phyloP scores from a whole-genome alignment of 257 asterid species.

The Gentiana straminea region DNA sequence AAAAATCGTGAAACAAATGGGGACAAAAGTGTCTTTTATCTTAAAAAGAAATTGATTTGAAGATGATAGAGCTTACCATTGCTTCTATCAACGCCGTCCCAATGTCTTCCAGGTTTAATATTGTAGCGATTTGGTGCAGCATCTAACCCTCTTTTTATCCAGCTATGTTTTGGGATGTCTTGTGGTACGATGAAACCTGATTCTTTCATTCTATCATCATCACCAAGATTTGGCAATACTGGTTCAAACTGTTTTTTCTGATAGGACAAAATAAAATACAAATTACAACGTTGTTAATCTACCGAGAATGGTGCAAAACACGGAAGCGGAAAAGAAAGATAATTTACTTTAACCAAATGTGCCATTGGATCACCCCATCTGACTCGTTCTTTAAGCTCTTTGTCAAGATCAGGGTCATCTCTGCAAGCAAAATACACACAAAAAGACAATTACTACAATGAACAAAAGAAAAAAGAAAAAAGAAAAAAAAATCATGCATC shows the following conservation, averaged over 20 bases:
- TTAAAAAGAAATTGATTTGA: not conserved
- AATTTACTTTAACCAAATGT: slow-evolving; percentile 61
- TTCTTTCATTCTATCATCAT: slow-evolving; percentile 64
- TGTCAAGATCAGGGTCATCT: slow-evolving; percentile 89
- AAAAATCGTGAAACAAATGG: not conserved
- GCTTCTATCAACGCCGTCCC: slow-evolving; percentile 96
- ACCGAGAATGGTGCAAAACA: too few relatives aligned
- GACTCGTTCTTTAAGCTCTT: slow-evolving; percentile 70
- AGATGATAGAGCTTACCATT: slow-evolving; percentile 32
- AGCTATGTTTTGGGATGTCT: slow-evolving; percentile 66
- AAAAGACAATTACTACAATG: slow-evolving; percentile 5
- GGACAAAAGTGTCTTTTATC: not conserved
- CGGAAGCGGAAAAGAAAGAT: not conserved
- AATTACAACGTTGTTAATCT: not conserved
- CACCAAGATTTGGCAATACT: slow-evolving; percentile 54
- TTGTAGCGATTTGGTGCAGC: slow-evolving; percentile 78
- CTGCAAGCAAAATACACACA: slow-evolving; percentile 22
- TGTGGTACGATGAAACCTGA: slow-evolving; percentile 86
- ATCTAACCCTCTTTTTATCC: slow-evolving; percentile 62
- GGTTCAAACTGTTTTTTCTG: slow-evolving; percentile 53
- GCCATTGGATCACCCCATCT: slow-evolving; percentile 99
- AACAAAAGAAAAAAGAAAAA: not conserved
- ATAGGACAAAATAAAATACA: slow-evolving; percentile 1
- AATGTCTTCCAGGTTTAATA: slow-evolving; percentile 86
- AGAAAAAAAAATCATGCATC: too few relatives aligned